Evolutionary conservation across 352 stramenopile genomes (phyloP).

Genomic region (Elongisporangium prolatum): DNA sequence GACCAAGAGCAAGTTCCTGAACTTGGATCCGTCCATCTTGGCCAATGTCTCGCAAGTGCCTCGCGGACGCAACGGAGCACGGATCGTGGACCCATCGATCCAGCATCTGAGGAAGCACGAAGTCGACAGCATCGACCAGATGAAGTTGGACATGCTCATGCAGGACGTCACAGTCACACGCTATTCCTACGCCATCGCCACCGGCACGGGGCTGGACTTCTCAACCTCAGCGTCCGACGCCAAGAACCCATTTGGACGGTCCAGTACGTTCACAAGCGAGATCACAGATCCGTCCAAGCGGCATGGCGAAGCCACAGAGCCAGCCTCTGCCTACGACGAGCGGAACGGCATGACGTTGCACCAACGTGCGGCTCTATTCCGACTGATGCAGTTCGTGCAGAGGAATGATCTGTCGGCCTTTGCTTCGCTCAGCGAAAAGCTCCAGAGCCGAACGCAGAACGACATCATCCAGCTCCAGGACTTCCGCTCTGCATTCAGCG

Average conservation of each 20-base stretch:
- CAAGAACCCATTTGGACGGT: constrained; percentile 55
- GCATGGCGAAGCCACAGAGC: constrained; percentile 67
- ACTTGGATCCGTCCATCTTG: constrained; percentile 25
- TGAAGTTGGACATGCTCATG: constrained; percentile 52
- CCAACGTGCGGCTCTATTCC: constrained; percentile 54
- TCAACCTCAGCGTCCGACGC: constrained; percentile 42
- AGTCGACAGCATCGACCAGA: constrained; percentile 72
- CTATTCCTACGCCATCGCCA: constrained; percentile 66
- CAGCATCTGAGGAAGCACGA: constrained; percentile 57
- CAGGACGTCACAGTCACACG: constrained; percentile 36
- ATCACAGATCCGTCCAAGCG: constrained; percentile 55
- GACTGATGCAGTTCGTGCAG: constrained; percentile 20
- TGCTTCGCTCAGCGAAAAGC: constrained; percentile 1
- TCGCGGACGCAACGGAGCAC: constrained; percentile 46
- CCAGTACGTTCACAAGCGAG: constrained; percentile 72
- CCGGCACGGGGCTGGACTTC: constrained; percentile 53
- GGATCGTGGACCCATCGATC: constrained; percentile 41
- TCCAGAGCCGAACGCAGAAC: constrained; percentile 5
- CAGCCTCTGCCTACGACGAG: constrained; percentile 41
- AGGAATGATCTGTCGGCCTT: constrained; percentile 9
- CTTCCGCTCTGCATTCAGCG: constrained; percentile 30
- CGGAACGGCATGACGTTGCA: constrained; percentile 45
- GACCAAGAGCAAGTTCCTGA: constrained; percentile 32
- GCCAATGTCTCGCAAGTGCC: constrained; percentile 31
- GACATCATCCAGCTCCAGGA: constrained; percentile 41